Base-by-base conservation (phyloP, 768 basidiomycete genomes). In the Boletus sp. region DNA sequence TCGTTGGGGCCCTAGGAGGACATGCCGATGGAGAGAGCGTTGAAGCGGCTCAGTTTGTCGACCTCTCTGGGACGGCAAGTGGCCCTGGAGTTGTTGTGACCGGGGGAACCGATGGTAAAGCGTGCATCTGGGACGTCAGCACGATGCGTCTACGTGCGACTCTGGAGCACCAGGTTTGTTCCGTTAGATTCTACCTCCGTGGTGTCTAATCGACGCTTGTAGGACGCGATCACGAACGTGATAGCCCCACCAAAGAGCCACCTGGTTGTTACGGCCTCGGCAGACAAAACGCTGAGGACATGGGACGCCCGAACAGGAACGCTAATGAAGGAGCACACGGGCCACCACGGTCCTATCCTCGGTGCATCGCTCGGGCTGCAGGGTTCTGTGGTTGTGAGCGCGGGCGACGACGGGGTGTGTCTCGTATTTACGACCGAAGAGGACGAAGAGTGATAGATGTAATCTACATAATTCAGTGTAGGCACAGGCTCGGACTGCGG, bases 81-180 rank as follows among this genome's bases (percentile, higher is more conserved):
- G 80, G 81, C 4, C 78, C 82, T 7, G 66, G 62, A 8, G 83
- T 91, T 18, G 86, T 87, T 11, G 84, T 92, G 0, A 93, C 90
- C 2, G 95, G 91, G 11, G 94, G 84, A 5, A 98, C 96, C 5
- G 97, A 99, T 67, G 94, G 94, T 0, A 95, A 93, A 68, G 89
- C 86, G 17, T 93, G 90, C 64, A 86, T 98, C 35, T 99, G 96
- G 94, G 97, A 99, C 74, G 79, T 95, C 42, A 81, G 81, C 49
- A 95, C 92, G 28, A 92, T 92, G 80, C 81, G 90, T 59, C 70
- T 94, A 50, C 82, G 97, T 54, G 81, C 87, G 17, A 94, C 90
- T 14, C 75, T 97, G 7, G 78, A 87, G 59, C 95, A 98, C 66
- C 77, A 86, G 71, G 95, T 95, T 59, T 50, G 83, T 76, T 51